Evolutionary conservation across 1,139 yeast genomes (phyloP).

Genomic region (Hyphopichia fennica): DNA sequence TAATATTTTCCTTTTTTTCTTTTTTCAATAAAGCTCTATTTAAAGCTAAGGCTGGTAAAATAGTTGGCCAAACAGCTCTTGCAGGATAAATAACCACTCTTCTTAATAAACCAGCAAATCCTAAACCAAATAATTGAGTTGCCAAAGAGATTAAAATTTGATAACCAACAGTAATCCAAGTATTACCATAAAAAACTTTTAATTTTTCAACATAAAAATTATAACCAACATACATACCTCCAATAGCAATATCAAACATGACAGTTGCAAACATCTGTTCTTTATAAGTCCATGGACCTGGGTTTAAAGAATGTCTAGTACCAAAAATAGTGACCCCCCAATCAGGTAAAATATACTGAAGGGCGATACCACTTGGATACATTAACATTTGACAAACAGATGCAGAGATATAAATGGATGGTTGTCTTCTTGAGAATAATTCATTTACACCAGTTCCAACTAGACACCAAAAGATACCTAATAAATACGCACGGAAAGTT

Average conservation of each 20-base stretch:
- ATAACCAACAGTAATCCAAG: slow-evolving; percentile 51
- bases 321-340: slow-evolving; percentile 12
- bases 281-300: slow-evolving; percentile 30
- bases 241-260: slow-evolving; percentile 18
- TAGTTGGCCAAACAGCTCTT: slow-evolving; percentile 57
- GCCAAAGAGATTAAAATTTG: slow-evolving; percentile 51
- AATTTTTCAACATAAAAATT: slow-evolving; percentile 25
- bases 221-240: slow-evolving; percentile 18
- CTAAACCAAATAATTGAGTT: slow-evolving; percentile 61
- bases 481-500: slow-evolving; percentile 52
- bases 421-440: slow-evolving; percentile 11
- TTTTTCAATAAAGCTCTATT: slow-evolving; percentile 50
- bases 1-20: slow-evolving; percentile 39
- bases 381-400: slow-evolving; percentile 24
- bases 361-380: slow-evolving; percentile 22
- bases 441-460: slow-evolving; percentile 13
- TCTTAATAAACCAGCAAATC: slow-evolving; percentile 62
- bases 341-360: slow-evolving; percentile 22
- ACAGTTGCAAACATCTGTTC: slow-evolving; percentile 32
- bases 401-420: slow-evolving; percentile 10
- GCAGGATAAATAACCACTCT: slow-evolving; percentile 58
- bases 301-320: slow-evolving; percentile 18
- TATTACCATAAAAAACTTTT: slow-evolving; percentile 31
- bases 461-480: slow-evolving; percentile 55
- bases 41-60: slow-evolving; percentile 54